Conservation (phyloP, 1,139 yeast species). For the Petasospora rhodanensis region DNA sequence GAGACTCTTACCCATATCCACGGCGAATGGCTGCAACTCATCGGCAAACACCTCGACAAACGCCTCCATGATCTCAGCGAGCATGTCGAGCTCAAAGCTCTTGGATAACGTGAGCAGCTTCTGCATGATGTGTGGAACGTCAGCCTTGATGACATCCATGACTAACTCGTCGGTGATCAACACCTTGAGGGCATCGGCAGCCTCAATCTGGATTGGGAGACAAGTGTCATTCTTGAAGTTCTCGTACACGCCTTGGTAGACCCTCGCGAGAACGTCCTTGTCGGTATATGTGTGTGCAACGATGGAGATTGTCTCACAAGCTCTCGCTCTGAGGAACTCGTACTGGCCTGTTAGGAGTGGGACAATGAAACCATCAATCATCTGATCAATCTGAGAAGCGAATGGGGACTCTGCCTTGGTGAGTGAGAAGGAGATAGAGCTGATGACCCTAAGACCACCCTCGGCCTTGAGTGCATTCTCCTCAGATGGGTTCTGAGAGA, state of each 20-base stretch:
- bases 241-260: constrained; percentile 55
- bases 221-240: constrained; percentile 33
- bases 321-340: constrained; percentile 78
- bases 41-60: constrained; percentile 86
- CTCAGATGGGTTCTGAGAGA: constrained; percentile 27
- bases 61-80: constrained; percentile 89
- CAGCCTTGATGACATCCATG: constrained; percentile 60
- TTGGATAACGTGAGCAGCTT: constrained; percentile 71
- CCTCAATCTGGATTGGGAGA: constrained; percentile 80
- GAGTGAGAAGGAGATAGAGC: constrained; percentile 59
- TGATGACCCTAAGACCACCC: constrained; percentile 76
- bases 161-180: constrained; percentile 65
- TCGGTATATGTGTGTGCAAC: constrained; percentile 51
- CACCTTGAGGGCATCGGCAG: constrained; percentile 84
- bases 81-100: constrained; percentile 79
- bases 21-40: constrained; percentile 90
- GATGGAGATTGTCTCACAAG: constrained; percentile 72
- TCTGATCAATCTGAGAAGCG: constrained; percentile 60
- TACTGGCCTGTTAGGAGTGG: constrained; percentile 61
- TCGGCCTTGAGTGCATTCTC: constrained; percentile 70
- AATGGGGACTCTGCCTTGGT: constrained; percentile 47
- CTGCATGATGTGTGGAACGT: constrained; percentile 80
- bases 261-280: constrained; percentile 46
- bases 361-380: constrained; percentile 59
- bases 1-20: constrained; percentile 72